Base-by-base conservation (phyloP, 805 yeast species). In the Candida fluviatilis region DNA sequence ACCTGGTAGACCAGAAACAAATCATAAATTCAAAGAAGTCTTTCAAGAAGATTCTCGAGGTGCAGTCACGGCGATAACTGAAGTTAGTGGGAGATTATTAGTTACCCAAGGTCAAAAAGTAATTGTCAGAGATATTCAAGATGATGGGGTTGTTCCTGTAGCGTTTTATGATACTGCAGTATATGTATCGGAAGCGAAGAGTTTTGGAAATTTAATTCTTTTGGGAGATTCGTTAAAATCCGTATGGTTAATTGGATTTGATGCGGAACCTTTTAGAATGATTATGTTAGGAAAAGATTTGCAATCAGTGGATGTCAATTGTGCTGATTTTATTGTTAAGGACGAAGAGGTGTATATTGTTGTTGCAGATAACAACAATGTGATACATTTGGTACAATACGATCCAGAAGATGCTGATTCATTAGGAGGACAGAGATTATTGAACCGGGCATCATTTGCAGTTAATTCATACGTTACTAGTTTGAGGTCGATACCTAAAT, bases 201-300 rank as follows among this genome's bases (percentile, higher is more conserved):
- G 89, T 46, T 78, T 88, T 55, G 90, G 95, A 28, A 87, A 90
- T 56, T 63, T 91, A 50, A 56, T 91, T n/a, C 51, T 89, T 2
- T 60, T 89, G 13, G 95, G 95, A 14, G 99, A 93, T 58, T 67
- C 86, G 0, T 70, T 80, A 60, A 83, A 85, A 49, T 78, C 89
- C 48, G 69, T 87, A 3, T 80, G 89, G 68, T 69, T 93, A 40
- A 80, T 82, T 19, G 97, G 97, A 1, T 90, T 89, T 62, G 95
- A 89, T 57, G 91, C 95, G 2, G 96, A 91, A 51, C 99, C 99
- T 1, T 90, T 86, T 57, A 67, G 96, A 46, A 80, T 91, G 81
- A 69, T 88, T 13, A 59, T 75, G 40, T 58, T 93, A 36, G 90
- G 95, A 6, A 85, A 83, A 54, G 95, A 90, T 55, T 69, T 76